phyloP scores from a whole-genome alignment of 306 rosid species.

The Malus sylvestris region DNA sequence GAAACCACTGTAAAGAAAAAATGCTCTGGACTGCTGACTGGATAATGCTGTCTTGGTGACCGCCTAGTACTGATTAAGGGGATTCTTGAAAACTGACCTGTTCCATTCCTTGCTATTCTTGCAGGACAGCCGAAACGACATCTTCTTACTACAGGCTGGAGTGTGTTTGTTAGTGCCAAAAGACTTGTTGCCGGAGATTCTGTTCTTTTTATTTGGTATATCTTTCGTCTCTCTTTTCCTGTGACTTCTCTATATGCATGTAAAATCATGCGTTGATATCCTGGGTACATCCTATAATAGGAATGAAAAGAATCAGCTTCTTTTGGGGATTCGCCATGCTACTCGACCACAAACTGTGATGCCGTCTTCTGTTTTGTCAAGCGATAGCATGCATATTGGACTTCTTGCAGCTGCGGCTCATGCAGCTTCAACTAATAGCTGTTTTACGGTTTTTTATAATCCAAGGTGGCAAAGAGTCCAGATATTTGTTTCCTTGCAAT shows the following conservation, averaged over 20 bases:
- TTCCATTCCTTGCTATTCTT: slow-evolving; percentile 18
- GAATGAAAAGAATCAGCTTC: slow-evolving; percentile 88
- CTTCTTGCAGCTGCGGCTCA: slow-evolving; percentile 96
- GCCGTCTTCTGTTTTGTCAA: slow-evolving; percentile 80
- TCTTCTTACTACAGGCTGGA: slow-evolving; percentile 94
- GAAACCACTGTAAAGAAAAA: not conserved
- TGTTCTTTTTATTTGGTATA: slow-evolving; percentile 80
- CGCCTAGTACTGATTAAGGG: not conserved
- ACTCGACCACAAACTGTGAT: slow-evolving; percentile 70
- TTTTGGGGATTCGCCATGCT: slow-evolving; percentile 81
- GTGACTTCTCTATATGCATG: slow-evolving; percentile 6
- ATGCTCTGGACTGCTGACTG: not conserved
- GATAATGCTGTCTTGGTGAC: not conserved
- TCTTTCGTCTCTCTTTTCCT: slow-evolving; percentile 5
- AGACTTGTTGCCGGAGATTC: slow-evolving; percentile 91
- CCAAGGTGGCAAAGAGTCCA: slow-evolving; percentile 53
- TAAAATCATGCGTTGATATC: slow-evolving; percentile 5
- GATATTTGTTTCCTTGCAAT: not conserved
- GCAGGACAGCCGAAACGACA: slow-evolving; percentile 93
- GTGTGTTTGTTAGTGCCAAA: slow-evolving; percentile 91
- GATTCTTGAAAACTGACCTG: slow-evolving; percentile 8
- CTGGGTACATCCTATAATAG: slow-evolving; percentile 26
- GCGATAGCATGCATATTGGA: slow-evolving; percentile 93
- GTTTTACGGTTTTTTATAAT: slow-evolving; percentile 80
- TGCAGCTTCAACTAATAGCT: slow-evolving; percentile 84